Conservation (phyloP, 495 filamentous ascomycete species). For the Aspergillus heteromorphus region DNA sequence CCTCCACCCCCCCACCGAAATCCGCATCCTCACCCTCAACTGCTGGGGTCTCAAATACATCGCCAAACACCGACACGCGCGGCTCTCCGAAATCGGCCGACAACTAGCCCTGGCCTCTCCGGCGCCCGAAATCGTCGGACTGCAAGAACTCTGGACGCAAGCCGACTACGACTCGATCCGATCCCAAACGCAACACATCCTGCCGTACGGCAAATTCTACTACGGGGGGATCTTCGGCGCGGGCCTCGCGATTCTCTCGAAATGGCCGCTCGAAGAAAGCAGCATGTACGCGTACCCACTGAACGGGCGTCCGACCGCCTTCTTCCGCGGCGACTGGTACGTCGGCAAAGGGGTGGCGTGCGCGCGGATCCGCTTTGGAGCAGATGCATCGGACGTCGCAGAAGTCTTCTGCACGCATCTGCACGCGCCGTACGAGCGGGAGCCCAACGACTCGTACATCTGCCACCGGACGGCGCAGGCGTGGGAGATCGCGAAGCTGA, state of each 20-base stretch:
- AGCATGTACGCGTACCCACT: conserved; percentile 82
- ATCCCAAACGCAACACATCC: conserved; percentile 61
- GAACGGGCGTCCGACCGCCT: conserved; percentile 88
- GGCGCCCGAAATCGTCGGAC: conserved; percentile 76
- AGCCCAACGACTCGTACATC: conserved; percentile 76
- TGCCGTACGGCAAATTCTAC: conserved; percentile 97
- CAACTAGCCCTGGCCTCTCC: conserved; percentile 62
- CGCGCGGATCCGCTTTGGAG: conserved; percentile 71
- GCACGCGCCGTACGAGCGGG: conserved; percentile 82
- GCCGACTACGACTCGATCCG: conserved; percentile 84
- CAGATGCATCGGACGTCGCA: conserved; percentile 56
- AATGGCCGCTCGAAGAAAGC: conserved; percentile 94
- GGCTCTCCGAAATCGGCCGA: conserved; percentile 77
- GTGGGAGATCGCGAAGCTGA: conserved; percentile 94
- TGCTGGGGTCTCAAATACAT: conserved; percentile 95
- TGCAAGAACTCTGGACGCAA: conserved; percentile 95
- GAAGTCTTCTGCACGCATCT: conserved; percentile 96
- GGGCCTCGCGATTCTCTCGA: conserved; percentile 86
- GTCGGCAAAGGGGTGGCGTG: conserved; percentile 93
- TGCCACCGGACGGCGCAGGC: conserved; percentile 89
- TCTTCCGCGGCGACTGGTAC: conserved; percentile 86
- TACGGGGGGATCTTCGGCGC: conserved; percentile 82
- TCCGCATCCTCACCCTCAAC: conserved; percentile 82
- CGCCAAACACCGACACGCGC: conserved; percentile 70
- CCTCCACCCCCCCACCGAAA: conserved; percentile 27